phyloP scores from a whole-genome alignment of 805 yeast genomes.

The Metschnikowia aberdeeniae region DNA sequence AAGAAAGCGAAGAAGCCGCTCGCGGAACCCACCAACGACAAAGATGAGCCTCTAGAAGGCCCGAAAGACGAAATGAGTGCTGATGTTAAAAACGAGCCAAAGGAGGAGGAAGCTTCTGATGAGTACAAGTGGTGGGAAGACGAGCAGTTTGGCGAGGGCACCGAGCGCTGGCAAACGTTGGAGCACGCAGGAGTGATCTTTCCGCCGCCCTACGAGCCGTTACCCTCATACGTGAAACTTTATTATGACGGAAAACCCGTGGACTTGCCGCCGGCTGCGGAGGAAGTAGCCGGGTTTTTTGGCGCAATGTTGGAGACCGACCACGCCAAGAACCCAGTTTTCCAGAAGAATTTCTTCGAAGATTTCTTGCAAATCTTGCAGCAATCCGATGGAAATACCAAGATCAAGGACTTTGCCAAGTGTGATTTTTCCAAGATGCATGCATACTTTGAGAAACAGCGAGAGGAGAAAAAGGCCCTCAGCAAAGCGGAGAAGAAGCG shows the following conservation, averaged over 20 bases:
- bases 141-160: constrained; percentile 60
- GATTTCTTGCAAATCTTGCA: constrained; percentile 70
- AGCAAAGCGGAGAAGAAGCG: constrained; percentile 72
- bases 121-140: constrained; percentile 85
- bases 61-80: constrained; percentile 14
- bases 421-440: constrained; percentile 78
- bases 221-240: constrained; percentile 73
- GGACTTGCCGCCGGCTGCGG: constrained; percentile 72
- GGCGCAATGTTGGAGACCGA: constrained; percentile 87
- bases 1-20: background rate
- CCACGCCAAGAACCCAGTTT: constrained; percentile 81
- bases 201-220: constrained; percentile 87
- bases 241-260: constrained; percentile 77
- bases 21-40: background rate
- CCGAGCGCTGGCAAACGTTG: constrained; percentile 79
- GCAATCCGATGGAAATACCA: constrained; percentile 53
- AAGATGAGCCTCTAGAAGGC: background rate
- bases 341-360: constrained; percentile 79
- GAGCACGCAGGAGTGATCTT: constrained; percentile 89
- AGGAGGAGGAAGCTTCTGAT: constrained; percentile 26
- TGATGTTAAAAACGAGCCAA: constrained; percentile 2
- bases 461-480: constrained; percentile 67
- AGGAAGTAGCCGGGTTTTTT: constrained; percentile 94
- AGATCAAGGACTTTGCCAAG: constrained; percentile 52
- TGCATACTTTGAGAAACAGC: constrained; percentile 62